Percentiles rank a stretch among this genome's conserved stretches.
Evolutionary conservation across 805 yeast genomes (phyloP).

Genomic region (Clavispora fructus): DNA sequence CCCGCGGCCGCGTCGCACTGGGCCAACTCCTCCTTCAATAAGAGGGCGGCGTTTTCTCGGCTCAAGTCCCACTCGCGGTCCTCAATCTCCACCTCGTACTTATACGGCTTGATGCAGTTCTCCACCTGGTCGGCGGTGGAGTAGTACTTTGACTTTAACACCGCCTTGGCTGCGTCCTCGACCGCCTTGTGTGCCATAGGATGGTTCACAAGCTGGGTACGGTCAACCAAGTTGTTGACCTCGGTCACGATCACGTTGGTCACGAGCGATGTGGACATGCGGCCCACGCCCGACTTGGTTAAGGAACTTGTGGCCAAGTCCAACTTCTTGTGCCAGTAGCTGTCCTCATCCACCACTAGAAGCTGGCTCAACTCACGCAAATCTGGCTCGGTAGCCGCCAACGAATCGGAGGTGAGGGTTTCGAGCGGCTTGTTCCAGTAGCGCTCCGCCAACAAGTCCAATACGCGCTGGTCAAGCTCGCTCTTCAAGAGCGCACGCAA

Average conservation of each 20-base stretch:
- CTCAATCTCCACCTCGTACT: conserved; percentile 94
- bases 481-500: conserved; percentile 71
- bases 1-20: conserved; percentile 70
- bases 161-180: conserved; percentile 76
- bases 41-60: conserved; percentile 66
- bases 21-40: conserved; percentile 77
- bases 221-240: conserved; percentile 64
- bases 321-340: conserved; percentile 82
- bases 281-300: conserved; percentile 91
- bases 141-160: conserved; percentile 70
- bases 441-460: conserved; percentile 81
- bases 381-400: conserved; percentile 38
- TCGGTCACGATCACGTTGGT: conserved; percentile 78
- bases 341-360: conserved; percentile 50
- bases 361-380: conserved; percentile 53
- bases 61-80: conserved; percentile 89
- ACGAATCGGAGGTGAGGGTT: neutral
- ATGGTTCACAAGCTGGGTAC: conserved; percentile 74
- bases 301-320: conserved; percentile 79
- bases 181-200: conserved; percentile 82
- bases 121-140: conserved; percentile 98
- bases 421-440: conserved; percentile 78
- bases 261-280: conserved; percentile 77
- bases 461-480: conserved; percentile 82
- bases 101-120: conserved; percentile 95